These are phyloP conservation scores for Trichosporon coremiiforme DNA, from an alignment of 1,284 basidiomycete genomes.

Conservation along the genomic window DNA sequence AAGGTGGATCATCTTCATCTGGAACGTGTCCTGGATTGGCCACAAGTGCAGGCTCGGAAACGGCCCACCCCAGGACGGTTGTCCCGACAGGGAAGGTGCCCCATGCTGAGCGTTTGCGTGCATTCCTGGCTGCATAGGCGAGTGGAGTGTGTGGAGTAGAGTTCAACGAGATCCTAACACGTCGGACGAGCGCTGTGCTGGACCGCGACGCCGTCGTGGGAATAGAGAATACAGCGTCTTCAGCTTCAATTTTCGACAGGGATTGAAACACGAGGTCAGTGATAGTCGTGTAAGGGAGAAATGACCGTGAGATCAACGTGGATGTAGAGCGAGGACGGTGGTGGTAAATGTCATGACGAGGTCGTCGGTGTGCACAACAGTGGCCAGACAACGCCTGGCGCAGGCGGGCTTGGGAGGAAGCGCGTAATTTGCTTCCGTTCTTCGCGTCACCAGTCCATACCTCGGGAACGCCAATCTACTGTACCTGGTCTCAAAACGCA, in stretches of 20 bases:
- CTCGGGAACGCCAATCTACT: too few relatives aligned
- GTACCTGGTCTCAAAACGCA: too few relatives aligned
- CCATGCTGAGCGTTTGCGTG: constrained; percentile 9
- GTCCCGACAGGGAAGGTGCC: constrained; percentile 2
- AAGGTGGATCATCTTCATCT: constrained; percentile 92
- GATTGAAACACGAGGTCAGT: too few relatives aligned
- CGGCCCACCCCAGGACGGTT: constrained; percentile 51
- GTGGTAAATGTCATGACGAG: background rate
- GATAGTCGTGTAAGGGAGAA: too few relatives aligned
- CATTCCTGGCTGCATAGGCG: constrained; percentile 8
- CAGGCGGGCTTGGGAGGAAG: background rate
- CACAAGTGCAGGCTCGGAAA: constrained; percentile 76
- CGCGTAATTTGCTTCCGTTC: background rate
- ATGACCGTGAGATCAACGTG: background rate
- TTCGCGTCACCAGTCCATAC: constrained; percentile 4
- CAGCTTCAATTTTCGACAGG: background rate
- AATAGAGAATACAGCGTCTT: background rate
- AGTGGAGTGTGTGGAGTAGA: background rate
- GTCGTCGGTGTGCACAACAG: background rate
- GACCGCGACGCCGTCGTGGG: background rate
- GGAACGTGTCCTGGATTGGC: constrained; percentile 93
- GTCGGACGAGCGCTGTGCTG: background rate
- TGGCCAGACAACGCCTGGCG: background rate
- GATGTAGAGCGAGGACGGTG: background rate
- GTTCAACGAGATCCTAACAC: too few relatives aligned